Percentiles rank a stretch among this genome's conserved stretches.
These are phyloP conservation scores for Fusarium domesticum DNA, from an alignment of 2,329 filamentous ascomycete species.

Conservation along the genomic window DNA sequence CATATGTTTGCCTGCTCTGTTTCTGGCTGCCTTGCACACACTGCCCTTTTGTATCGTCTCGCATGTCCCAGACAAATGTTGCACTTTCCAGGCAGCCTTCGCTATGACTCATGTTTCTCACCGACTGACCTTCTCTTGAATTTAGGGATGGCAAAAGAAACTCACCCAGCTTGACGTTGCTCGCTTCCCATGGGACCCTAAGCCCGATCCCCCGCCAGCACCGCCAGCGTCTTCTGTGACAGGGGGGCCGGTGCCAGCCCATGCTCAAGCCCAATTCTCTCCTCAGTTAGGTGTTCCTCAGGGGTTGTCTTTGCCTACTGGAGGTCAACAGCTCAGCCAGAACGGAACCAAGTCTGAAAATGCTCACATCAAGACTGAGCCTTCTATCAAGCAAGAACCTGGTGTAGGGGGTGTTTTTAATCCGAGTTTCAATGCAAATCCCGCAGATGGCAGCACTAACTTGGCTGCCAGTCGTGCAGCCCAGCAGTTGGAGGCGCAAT, in stretches of 20 bases:
- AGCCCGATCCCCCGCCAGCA: slow-evolving; percentile 56
- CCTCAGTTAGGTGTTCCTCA: slow-evolving; percentile 26
- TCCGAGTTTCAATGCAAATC: slow-evolving; percentile 34
- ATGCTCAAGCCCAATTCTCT: slow-evolving; percentile 34
- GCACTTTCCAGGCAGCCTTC: not conserved
- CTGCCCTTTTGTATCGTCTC: not conserved
- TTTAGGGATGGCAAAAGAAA: slow-evolving; percentile 90
- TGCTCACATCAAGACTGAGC: slow-evolving; percentile 46
- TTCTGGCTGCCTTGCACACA: slow-evolving; percentile 1
- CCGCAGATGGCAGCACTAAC: slow-evolving; percentile 35
- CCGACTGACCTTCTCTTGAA: slow-evolving; percentile 21
- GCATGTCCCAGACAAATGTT: not conserved
- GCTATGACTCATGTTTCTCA: not conserved
- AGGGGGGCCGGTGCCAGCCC: slow-evolving; percentile 21
- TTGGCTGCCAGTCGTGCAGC: slow-evolving; percentile 54
- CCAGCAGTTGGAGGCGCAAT: slow-evolving; percentile 56
- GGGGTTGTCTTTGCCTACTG: slow-evolving; percentile 31
- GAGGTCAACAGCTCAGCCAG: slow-evolving; percentile 28
- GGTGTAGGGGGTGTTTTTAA: slow-evolving; percentile 33
- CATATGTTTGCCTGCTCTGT: too few relatives aligned
- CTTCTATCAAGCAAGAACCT: slow-evolving; percentile 45
- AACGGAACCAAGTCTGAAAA: slow-evolving; percentile 46
- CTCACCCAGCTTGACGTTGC: slow-evolving; percentile 82
- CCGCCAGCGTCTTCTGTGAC: slow-evolving; percentile 33
- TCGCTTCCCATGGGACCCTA: slow-evolving; percentile 92